Conservation (phyloP, 768 basidiomycete genomes). For the Lactarius indigo region DNA sequence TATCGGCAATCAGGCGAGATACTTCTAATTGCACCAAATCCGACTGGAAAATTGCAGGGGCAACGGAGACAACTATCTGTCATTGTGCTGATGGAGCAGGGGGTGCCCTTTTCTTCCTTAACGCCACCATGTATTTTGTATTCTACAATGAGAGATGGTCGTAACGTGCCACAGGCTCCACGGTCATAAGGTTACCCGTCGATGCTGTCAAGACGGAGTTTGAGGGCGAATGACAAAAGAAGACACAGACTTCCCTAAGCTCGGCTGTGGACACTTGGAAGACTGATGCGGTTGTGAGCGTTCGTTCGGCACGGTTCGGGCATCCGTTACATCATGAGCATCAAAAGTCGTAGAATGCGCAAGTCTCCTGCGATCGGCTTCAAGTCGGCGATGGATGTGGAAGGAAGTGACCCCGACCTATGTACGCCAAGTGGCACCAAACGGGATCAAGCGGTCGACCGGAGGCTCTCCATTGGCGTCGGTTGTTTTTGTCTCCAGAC, state of each 20-base stretch:
- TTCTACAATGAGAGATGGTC: not conserved
- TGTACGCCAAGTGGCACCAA: not conserved
- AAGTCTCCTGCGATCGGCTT: not conserved
- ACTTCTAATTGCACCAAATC: not conserved
- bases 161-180: not conserved
- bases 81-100: not conserved
- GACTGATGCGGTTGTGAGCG: not conserved
- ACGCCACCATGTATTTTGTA: not conserved
- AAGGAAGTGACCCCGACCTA: not conserved
- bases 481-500: not conserved
- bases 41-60: not conserved
- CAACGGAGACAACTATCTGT: not conserved
- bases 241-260: not conserved
- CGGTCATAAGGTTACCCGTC: not conserved
- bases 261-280: not conserved
- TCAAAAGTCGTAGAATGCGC: not conserved
- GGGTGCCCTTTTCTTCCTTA: not conserved
- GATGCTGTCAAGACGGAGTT: conserved; percentile 25
- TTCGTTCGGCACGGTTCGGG: not conserved
- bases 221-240: not conserved
- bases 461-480: not conserved
- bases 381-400: not conserved
- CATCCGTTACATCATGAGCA: not conserved
- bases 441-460: not conserved
- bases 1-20: not conserved